phyloP scores from a whole-genome alignment of 1,139 yeast genomes.

The Pichia sp. region DNA sequence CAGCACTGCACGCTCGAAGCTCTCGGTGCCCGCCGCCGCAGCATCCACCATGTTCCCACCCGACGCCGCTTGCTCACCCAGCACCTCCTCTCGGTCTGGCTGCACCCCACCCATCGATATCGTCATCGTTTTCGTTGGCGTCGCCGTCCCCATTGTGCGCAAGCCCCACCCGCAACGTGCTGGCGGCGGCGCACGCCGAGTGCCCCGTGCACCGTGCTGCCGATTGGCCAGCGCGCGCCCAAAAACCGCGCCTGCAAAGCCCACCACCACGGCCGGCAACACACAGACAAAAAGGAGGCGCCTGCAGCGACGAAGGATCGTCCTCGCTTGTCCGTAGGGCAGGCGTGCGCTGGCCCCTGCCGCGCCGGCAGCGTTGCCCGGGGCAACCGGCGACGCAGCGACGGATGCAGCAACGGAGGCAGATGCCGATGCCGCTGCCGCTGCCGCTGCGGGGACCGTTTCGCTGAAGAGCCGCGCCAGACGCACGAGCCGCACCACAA shows the following conservation, averaged over 20 bases:
- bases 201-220: background rate
- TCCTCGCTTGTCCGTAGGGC: background rate
- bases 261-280: background rate
- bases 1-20: slow-evolving; percentile 1
- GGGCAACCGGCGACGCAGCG: background rate
- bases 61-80: too few relatives aligned
- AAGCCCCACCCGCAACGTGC: background rate
- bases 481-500: background rate
- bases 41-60: too few relatives aligned
- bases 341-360: background rate
- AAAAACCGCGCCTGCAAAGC: background rate
- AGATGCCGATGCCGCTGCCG: too few relatives aligned
- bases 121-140: too few relatives aligned
- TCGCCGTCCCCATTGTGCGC: too few relatives aligned
- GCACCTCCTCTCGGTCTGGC: too few relatives aligned
- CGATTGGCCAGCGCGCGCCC: background rate
- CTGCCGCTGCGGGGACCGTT: background rate
- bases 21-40: too few relatives aligned
- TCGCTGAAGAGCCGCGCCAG: background rate
- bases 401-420: background rate
- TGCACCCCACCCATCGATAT: too few relatives aligned
- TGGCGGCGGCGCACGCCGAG: background rate
- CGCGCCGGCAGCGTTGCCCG: background rate
- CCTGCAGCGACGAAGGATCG: background rate
- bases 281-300: background rate